Percentiles rank a stretch among this genome's conserved stretches.
phyloP scores from a whole-genome alignment of 768 basidiomycete species.

The Mycena galopus region DNA sequence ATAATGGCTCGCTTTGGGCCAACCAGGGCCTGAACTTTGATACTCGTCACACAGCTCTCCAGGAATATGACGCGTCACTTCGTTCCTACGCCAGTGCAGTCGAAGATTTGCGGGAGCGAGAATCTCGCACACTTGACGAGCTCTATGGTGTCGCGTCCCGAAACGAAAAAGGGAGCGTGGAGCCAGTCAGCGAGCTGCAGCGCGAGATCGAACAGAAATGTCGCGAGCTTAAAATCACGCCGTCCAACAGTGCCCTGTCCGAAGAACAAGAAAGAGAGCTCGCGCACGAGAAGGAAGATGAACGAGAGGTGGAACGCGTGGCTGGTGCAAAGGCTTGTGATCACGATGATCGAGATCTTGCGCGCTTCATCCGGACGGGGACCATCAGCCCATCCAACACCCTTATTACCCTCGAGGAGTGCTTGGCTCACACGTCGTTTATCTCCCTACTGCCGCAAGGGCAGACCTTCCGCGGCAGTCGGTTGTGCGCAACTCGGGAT shows the following conservation, averaged over 20 bases:
- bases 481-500: slow-evolving; percentile 8
- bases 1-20: slow-evolving; percentile 26
- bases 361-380: slow-evolving; percentile 5
- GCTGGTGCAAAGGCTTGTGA: not conserved
- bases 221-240: not conserved
- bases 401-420: slow-evolving; percentile 8
- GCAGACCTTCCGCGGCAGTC: slow-evolving; percentile 8
- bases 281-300: slow-evolving; percentile 25
- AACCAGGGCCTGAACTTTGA: slow-evolving; percentile 28
- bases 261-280: slow-evolving; percentile 31
- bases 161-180: not conserved
- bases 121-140: slow-evolving; percentile 21
- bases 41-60: slow-evolving; percentile 11
- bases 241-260: slow-evolving; percentile 2
- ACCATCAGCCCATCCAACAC: not conserved
- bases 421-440: slow-evolving; percentile 20
- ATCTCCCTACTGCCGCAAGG: slow-evolving; percentile 12
- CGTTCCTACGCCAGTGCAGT: not conserved
- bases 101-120: slow-evolving; percentile 5
- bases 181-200: not conserved
- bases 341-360: not conserved
- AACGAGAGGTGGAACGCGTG: slow-evolving; percentile 30
- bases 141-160: slow-evolving; percentile 14
- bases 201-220: not conserved
- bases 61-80: not conserved